phyloP scores from a whole-genome alignment of 2,329 filamentous ascomycete genomes.

The Huntiella bhutanensis region DNA sequence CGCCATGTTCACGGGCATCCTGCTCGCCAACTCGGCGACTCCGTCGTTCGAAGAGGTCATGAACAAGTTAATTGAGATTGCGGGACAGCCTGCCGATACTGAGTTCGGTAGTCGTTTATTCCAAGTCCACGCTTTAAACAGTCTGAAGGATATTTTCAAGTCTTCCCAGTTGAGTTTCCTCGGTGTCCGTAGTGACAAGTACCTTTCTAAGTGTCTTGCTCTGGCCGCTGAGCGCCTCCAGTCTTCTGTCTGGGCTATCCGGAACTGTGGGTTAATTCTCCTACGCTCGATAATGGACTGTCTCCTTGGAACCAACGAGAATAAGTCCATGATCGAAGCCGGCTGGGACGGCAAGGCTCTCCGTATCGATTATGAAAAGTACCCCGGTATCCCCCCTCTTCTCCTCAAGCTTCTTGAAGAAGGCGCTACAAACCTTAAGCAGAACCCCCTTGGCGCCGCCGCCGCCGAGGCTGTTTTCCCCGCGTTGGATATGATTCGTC shows the following conservation, averaged over 20 bases:
- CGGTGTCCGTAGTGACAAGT: slow-evolving; percentile 50
- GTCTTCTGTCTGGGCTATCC: slow-evolving; percentile 81
- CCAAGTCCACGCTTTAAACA: slow-evolving; percentile 91
- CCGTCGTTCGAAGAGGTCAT: slow-evolving; percentile 50
- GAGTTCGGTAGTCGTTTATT: slow-evolving; percentile 51
- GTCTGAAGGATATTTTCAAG: slow-evolving; percentile 78
- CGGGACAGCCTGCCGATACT: slow-evolving; percentile 30
- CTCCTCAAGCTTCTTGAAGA: slow-evolving; percentile 42
- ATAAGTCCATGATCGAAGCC: slow-evolving; percentile 39
- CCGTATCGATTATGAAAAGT: slow-evolving; percentile 51
- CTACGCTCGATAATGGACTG: slow-evolving; percentile 69
- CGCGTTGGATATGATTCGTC: slow-evolving; percentile 60
- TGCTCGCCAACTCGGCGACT: slow-evolving; percentile 40
- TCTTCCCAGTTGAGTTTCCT: slow-evolving; percentile 58
- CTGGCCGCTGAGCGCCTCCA: slow-evolving; percentile 66
- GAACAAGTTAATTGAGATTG: slow-evolving; percentile 39
- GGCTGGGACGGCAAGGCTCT: slow-evolving; percentile 46
- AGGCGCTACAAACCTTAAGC: slow-evolving; percentile 26
- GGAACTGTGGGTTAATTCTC: slow-evolving; percentile 81
- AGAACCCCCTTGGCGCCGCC: slow-evolving; percentile 18
- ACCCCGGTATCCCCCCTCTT: slow-evolving; percentile 43
- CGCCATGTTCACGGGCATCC: slow-evolving; percentile 62
- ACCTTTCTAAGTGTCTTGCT: slow-evolving; percentile 54
- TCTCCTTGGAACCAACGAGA: slow-evolving; percentile 58
- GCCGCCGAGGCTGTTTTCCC: slow-evolving; percentile 60